phyloP scores from a whole-genome alignment of 768 basidiomycete genomes.

The Cyathus striatus region DNA sequence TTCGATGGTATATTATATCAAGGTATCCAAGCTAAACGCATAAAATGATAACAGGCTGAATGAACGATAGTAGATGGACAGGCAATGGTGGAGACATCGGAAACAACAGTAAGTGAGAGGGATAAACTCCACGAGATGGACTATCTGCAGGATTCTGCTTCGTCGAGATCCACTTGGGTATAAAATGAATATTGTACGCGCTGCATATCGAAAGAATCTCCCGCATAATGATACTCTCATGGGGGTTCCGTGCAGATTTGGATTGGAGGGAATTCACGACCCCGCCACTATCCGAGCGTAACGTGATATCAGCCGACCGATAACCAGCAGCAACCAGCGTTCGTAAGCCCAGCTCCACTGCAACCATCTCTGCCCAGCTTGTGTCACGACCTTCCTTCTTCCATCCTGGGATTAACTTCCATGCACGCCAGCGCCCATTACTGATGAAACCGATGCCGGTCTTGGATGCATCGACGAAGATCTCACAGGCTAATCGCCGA shows the following conservation, averaged over 20 bases:
- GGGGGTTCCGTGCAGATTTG: conserved; percentile 12
- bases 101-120: conserved; percentile 5
- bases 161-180: conserved; percentile 22
- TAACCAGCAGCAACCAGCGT: conserved; percentile 19
- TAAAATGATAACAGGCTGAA: too few relatives aligned
- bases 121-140: conserved; percentile 21
- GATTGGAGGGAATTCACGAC: conserved; percentile 28
- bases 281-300: conserved; percentile 37
- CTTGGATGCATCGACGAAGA: conserved; percentile 37
- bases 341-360: conserved; percentile 33
- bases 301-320: conserved; percentile 12
- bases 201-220: conserved; percentile 18
- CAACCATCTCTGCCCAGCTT: conserved; percentile 41
- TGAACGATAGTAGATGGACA: too few relatives aligned
- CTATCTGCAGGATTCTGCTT: conserved; percentile 27
- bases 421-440: conserved; percentile 31
- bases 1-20: too few relatives aligned
- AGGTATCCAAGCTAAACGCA: too few relatives aligned
- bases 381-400: conserved; percentile 22
- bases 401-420: conserved; percentile 28
- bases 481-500: conserved; percentile 6
- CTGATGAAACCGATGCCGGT: conserved; percentile 37
- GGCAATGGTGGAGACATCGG: not conserved
- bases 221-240: conserved; percentile 21
- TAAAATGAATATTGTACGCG: conserved; percentile 14